Evolutionary conservation across 768 basidiomycete species (phyloP), one percentile per base, ranked within the genome.

Genomic region (Boletus rex-veris): DNA sequence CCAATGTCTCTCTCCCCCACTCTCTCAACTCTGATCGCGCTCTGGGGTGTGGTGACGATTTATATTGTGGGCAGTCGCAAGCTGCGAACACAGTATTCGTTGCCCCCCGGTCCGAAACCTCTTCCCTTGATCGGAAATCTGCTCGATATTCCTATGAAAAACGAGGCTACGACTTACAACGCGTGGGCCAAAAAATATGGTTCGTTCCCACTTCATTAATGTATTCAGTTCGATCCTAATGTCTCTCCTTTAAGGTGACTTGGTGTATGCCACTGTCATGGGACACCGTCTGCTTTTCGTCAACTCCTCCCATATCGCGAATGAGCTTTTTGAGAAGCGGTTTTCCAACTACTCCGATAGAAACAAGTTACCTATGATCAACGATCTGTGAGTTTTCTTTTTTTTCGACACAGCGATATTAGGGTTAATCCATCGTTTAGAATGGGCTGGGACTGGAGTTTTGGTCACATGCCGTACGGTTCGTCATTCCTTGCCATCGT

Each of bases 321-420:
- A 71, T 43, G 82, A 84, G 26, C 74, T 85, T 2, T 79, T 85
- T 33, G 83, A 84, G 49, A 83, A 78, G 56, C 73, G 79, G 15
- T 80, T 78, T 30, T 60, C 68, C 16, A 82, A 80, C 45, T 85
- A 84, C 57, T 83, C 84, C 6, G 80, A 82, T 58, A 75, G 80
- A 41, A 72, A 67, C 37, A 58, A 73, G 53, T 67, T 78, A 8
- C 69, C 72, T 0, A 81, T 82, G 80, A 76, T 79, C 52, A 74
- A 79, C 50, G 77, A 78, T 21, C 56, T 82, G 79, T 79, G 52
- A 50, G 73, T 66, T 24, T 6, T 24, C 42, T 26, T 37, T 40
- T 35, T 31, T 54, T 31, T 35, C 16, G 31, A 33, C 26, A 5
- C 7, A 11, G 7, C 3, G 16, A 28, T 40, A 18, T 7, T 3